These are phyloP conservation scores for Dendrocalamus latiflorus DNA, from an alignment of 202 grass and related monocot species.

Conservation along the genomic window DNA sequence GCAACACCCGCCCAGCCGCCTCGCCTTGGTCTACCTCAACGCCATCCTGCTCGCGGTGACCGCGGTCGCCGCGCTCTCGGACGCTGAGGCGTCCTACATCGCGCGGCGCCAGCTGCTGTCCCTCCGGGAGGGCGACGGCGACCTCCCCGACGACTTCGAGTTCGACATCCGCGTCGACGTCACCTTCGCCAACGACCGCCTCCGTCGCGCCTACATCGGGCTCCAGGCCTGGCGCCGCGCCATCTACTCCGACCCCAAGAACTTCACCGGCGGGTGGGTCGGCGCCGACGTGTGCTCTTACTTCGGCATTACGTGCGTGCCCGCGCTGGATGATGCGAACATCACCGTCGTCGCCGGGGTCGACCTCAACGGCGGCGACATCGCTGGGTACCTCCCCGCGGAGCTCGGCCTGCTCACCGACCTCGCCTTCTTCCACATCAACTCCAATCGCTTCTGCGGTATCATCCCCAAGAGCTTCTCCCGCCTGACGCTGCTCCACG, in stretches of 20 bases:
- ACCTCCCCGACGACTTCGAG: constrained; percentile 57
- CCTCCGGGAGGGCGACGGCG: constrained; percentile 26
- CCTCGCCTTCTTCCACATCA: constrained; percentile 65
- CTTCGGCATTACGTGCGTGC: constrained; percentile 45
- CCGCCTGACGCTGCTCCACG: constrained; percentile 41
- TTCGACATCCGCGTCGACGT: constrained; percentile 47
- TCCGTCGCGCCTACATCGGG: constrained; percentile 47
- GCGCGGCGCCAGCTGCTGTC: constrained; percentile 44
- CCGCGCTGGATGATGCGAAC: constrained; percentile 32
- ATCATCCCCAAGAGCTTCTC: constrained; percentile 58
- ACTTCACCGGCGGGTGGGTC: constrained; percentile 61
- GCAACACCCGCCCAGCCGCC: neutral
- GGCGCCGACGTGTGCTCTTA: constrained; percentile 59
- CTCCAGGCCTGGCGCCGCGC: constrained; percentile 54
- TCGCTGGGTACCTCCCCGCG: constrained; percentile 59
- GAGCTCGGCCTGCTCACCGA: constrained; percentile 60
- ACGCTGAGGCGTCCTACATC: constrained; percentile 45
- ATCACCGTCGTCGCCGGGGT: constrained; percentile 46
- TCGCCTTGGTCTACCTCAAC: neutral
- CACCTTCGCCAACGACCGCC: constrained; percentile 48
- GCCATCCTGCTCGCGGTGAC: neutral
- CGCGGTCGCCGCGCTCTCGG: neutral
- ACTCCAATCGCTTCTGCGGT: constrained; percentile 81
- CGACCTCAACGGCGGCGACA: constrained; percentile 77
- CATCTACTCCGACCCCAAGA: constrained; percentile 72